Conservation (phyloP, 192 early-diverging fungal genomes). For the Mortierella antarctica region DNA sequence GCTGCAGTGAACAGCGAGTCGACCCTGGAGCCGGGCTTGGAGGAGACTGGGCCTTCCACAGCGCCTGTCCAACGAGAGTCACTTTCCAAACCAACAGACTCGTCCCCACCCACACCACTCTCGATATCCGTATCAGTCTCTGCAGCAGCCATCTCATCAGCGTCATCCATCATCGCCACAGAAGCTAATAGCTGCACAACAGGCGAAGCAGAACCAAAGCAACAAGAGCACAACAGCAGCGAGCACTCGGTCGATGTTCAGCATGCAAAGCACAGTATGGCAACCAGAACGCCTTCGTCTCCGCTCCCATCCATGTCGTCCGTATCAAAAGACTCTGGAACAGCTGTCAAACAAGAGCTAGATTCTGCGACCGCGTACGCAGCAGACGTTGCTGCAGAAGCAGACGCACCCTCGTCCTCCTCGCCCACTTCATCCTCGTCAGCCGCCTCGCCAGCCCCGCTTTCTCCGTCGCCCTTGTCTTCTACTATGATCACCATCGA, state of each 20-base stretch:
- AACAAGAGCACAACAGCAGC: neutral
- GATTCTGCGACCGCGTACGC: no score
- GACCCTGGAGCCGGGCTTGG: slow-evolving; percentile 5
- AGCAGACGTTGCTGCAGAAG: neutral
- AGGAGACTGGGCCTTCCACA: neutral
- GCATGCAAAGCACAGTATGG: no score
- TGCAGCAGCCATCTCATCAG: slow-evolving; percentile 11
- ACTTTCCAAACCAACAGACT: neutral
- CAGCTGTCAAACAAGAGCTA: neutral
- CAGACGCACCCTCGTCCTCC: neutral
- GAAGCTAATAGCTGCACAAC: neutral
- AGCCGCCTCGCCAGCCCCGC: slow-evolving; percentile 4
- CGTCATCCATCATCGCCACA: slow-evolving; percentile 15
- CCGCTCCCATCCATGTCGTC: no score
- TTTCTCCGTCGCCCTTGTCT: slow-evolving; percentile 15
- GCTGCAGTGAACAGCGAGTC: slow-evolving; percentile 12
- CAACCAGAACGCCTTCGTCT: no score
- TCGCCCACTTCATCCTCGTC: neutral
- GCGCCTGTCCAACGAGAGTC: neutral
- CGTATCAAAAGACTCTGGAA: neutral
- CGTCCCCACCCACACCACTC: slow-evolving; percentile 3
- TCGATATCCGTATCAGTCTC: slow-evolving; percentile 14
- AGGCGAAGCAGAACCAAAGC: neutral
- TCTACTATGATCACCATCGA: slow-evolving; percentile 29
- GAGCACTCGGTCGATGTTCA: neutral